Base-by-base conservation (phyloP, 495 filamentous ascomycete species). In the Penicillium nucicola region DNA sequence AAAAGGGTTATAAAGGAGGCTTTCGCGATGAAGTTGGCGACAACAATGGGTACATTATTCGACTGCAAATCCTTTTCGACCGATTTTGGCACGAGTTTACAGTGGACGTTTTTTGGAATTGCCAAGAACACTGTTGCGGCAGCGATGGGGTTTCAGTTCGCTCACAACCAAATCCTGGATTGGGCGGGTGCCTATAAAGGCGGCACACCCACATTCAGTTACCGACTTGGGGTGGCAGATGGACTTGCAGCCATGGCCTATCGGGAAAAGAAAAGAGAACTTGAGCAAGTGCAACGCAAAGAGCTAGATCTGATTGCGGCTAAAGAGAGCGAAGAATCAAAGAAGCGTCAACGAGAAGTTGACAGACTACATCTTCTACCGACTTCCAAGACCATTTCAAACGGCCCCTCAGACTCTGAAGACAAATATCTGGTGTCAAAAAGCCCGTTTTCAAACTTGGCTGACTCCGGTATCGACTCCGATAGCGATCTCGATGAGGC, bases 91-190 rank as follows among this genome's bases (percentile, higher is more conserved):
- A 25, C 7, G 5, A 34, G 11, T 36, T 15, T 50, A 8, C 12
- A 50, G 1, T 56, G 53, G 53, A 58, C 49, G 1, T 71, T 69
- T 45, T 67, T 63, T 52, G 62, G 66, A 3, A 61, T 69, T 52
- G 54, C 65, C 23, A 38, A 53, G 14, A 67, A 69, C 49, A 71
- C 66, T 4, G 60, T 62, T 31, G 51, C 62, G 9, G 62, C 66
- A n/a, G 64, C 64, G 30, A 56, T 56, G 46, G 45, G 56, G 4
- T 69, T 68, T 23, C 62, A 64, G 39, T 48, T 58, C 48, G 47
- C 55, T 10, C 59, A 68, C 38, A 68, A 66, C 37, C 45, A 64
- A 45, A 66, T 66, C 15, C 33, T 53, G 14, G 50, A 60, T n/a
- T 65, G 63, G 59, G 58, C 64, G 4, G 32, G 45, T 51, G 36